These are phyloP conservation scores for Pseudopithomyces maydicus DNA, from an alignment of 2,329 filamentous ascomycete species.

Conservation along the genomic window DNA sequence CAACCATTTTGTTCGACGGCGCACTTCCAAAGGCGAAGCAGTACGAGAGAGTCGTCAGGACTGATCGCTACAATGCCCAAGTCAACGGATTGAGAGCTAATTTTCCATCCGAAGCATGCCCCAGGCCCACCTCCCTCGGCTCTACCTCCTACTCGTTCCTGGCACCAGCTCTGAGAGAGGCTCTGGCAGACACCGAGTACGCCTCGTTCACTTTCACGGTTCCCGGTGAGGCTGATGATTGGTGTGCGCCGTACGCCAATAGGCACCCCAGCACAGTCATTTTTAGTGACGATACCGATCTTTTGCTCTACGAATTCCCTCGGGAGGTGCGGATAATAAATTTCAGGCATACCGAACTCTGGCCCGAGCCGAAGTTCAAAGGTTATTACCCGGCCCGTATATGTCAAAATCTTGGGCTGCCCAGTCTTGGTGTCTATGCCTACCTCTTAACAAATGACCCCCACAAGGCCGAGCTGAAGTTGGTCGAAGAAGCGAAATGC, in stretches of 20 bases:
- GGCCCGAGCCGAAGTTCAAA: conserved; percentile 40
- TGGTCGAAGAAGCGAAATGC: conserved; percentile 28
- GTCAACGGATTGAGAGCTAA: conserved; percentile 57
- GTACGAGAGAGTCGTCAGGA: conserved; percentile 63
- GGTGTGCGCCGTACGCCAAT: conserved; percentile 72
- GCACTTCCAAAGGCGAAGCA: conserved; percentile 73
- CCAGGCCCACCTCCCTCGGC: conserved; percentile 33
- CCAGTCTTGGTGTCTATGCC: conserved; percentile 46
- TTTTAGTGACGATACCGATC: conserved; percentile 85
- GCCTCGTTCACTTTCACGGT: conserved; percentile 62
- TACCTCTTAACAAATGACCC: conserved; percentile 45
- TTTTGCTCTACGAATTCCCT: conserved; percentile 76
- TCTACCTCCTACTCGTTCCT: conserved; percentile 68
- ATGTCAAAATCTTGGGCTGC: conserved; percentile 51
- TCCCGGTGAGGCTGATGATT: conserved; percentile 83
- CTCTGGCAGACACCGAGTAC: conserved; percentile 56
- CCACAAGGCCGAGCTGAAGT: conserved; percentile 32
- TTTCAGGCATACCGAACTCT: conserved; percentile 65
- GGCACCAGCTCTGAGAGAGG: conserved; percentile 77
- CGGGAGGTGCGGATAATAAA: conserved; percentile 67
- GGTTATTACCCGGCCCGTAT: conserved; percentile 52
- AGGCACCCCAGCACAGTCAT: conserved; percentile 63
- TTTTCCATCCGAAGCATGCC: conserved; percentile 29
- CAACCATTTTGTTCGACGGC: conserved; percentile 84
- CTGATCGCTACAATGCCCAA: conserved; percentile 62